Evolutionary conservation across 2,329 filamentous ascomycete genomes (phyloP), one percentile per base, ranked within the genome.

Genomic region (Claviceps purpurea): DNA sequence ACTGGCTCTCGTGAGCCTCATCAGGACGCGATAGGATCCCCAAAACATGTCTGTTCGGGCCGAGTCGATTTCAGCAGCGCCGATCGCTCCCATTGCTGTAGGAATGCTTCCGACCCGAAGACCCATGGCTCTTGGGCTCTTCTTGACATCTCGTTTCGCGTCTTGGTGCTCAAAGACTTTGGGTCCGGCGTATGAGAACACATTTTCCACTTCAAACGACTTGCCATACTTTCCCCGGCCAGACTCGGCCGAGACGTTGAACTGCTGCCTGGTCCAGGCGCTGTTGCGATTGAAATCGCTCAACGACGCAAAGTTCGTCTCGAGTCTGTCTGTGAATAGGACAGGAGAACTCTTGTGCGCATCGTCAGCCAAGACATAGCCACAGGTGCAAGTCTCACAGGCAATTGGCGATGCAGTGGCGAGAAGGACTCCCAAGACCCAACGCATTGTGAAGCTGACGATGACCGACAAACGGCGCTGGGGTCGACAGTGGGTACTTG

Each of bases 301-400:
- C 40, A 78, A 61, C 54, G 78, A 77, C 3, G 81, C 68, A 61
- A 90, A 90, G 67, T 90, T 82, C 20, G 83, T 83, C 62, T 89
- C 85, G 50, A 87, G 66, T 11, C 81, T 62, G 54, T 89, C 81
- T 2, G 83, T 87, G 63, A 86, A 89, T 50, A 85, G 61, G 42
- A 72, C 66, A 47, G 65, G 60, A 6, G 60, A 53, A 4, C 62
- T 57, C 30, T 68, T 66, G 46, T 67, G 61, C n/a, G 70, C 72
- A 41, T 52, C 30, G 5, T 72, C 66, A 55, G 70, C 71, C 45
- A 82, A 66, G 3, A 75, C 75, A 64, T 88, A 90, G 50, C 86
- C 87, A 62, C 87, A 91, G 59, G 85, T 78, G 68, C 87, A 90
- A 55, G 75, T 74, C 14, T 54, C 52, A 4, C 53, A 56, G 30